Evolutionary conservation across 495 filamentous ascomycete genomes (phyloP).

Genomic region (Penicillium salamii): DNA sequence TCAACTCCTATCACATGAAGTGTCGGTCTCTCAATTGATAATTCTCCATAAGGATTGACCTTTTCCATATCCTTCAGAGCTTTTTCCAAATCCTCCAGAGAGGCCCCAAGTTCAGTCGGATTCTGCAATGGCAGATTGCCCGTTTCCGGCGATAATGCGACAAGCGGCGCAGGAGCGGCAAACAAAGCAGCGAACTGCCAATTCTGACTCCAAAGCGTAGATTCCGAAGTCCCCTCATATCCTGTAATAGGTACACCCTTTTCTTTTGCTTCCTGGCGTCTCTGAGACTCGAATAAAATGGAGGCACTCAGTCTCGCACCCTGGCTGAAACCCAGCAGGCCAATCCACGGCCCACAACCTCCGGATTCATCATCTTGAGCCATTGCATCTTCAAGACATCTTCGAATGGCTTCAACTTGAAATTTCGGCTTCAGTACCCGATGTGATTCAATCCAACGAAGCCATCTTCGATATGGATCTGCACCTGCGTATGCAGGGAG

Average conservation of each 20-base stretch:
- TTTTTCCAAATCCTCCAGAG: neutral
- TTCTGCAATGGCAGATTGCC: neutral
- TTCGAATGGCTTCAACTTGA: conserved; percentile 5
- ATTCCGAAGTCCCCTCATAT: too few species aligned
- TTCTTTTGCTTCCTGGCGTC: neutral
- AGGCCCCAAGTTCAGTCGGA: neutral
- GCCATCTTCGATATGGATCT: conserved; percentile 58
- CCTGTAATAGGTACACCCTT: too few species aligned
- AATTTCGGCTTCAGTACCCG: neutral
- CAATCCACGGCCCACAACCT: conserved; percentile 56
- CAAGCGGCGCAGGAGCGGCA: neutral
- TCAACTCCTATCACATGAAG: neutral
- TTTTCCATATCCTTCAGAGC: neutral
- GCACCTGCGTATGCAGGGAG: conserved; percentile 50
- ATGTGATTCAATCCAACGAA: conserved; percentile 49
- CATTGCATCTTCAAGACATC: conserved; percentile 12
- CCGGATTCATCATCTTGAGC: conserved; percentile 36
- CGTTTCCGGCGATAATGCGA: neutral
- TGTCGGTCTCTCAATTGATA: too few species aligned
- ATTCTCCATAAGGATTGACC: too few species aligned
- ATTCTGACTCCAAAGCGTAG: neutral
- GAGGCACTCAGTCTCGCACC: conserved; percentile 60
- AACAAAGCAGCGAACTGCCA: neutral
- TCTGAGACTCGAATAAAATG: conserved; percentile 26
- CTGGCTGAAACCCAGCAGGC: conserved; percentile 53